Percentiles rank a stretch among this genome's conserved stretches.
Conservation (phyloP, 768 basidiomycete species). For the Exidia glandulosa region DNA sequence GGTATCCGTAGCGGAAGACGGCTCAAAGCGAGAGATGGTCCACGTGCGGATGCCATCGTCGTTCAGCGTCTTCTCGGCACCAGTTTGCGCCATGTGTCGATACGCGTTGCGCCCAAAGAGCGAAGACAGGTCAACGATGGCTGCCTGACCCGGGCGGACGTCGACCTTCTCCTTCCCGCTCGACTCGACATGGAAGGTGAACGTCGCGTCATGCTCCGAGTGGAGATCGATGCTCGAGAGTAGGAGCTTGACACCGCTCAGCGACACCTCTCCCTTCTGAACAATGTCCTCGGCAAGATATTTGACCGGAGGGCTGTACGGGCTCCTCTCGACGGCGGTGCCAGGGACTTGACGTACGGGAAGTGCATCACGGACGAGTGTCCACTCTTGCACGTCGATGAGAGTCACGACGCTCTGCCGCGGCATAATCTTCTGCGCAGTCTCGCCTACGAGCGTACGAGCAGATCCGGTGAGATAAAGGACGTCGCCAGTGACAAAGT, state of each 20-base stretch:
- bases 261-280: conserved; percentile 9
- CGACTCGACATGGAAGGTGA: conserved; percentile 30
- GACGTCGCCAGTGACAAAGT: conserved; percentile 41
- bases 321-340: conserved; percentile 24
- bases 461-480: conserved; percentile 55
- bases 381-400: conserved; percentile 40
- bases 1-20: neutral
- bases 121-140: conserved; percentile 41
- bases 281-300: conserved; percentile 39
- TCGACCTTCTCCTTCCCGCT: conserved; percentile 20
- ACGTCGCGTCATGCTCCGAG: conserved; percentile 39
- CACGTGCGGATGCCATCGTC: conserved; percentile 57
- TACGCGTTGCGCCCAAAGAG: conserved; percentile 37
- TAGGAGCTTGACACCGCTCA: neutral
- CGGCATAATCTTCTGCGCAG: conserved; percentile 44
- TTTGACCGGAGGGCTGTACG: conserved; percentile 50
- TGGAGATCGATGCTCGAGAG: conserved; percentile 27
- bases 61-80: conserved; percentile 34
- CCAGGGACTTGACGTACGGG: conserved; percentile 36
- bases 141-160: conserved; percentile 35
- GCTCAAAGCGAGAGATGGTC: conserved; percentile 38
- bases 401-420: conserved; percentile 39
- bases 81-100: conserved; percentile 37
- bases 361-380: conserved; percentile 41
- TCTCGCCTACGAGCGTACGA: conserved; percentile 34